Evolutionary conservation across 768 basidiomycete species (phyloP), one percentile per base, ranked within the genome.

Genomic region (Cyclocybe aegerita): DNA sequence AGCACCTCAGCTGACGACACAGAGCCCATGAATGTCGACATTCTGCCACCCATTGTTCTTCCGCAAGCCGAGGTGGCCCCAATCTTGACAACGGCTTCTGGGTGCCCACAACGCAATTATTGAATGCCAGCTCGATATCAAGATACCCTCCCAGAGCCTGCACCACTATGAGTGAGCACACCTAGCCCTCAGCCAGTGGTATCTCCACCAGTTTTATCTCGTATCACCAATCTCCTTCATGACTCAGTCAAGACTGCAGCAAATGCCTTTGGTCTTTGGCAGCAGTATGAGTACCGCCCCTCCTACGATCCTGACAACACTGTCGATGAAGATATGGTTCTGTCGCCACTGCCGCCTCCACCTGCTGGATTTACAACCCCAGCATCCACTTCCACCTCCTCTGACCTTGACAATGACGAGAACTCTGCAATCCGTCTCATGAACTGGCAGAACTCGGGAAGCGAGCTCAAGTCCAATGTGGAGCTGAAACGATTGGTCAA

Each of bases 291-390:
- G 8, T 54, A 61, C 43, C 52, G 61, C 7, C 69, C 68, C 0
- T 62, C 66, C 11, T 65, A 59, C 39, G 68, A 70, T 48, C 69
- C 68, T 4, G 68, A 70, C 39, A 41, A 54, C 9, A 53, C 49
- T 43, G 43, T 64, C 32, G 16, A 15, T 3, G 16, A 15, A 2
- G 39, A 56, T 4, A 58, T 65, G 41, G 56, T 62, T 30, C 29
- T 43, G 39, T 23, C 15, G 23, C 15, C 10, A 42, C 29, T 37
- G 7, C 47, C 14, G 37, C 11, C 11, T 34, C 47, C 34, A 48
- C 30, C n/a, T n/a, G n/a, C n/a, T n/a, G n/a, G n/a, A n/a, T n/a
- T n/a, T n/a, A 14, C 44, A 8, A n/a, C 33, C 45, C 7, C 23
- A 39, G 14, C 15, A 46, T 10, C 43, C 37, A 14, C 34, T 39